These are phyloP conservation scores for Botrytis porri DNA, from an alignment of 2,329 filamentous ascomycete species.

Conservation along the genomic window DNA sequence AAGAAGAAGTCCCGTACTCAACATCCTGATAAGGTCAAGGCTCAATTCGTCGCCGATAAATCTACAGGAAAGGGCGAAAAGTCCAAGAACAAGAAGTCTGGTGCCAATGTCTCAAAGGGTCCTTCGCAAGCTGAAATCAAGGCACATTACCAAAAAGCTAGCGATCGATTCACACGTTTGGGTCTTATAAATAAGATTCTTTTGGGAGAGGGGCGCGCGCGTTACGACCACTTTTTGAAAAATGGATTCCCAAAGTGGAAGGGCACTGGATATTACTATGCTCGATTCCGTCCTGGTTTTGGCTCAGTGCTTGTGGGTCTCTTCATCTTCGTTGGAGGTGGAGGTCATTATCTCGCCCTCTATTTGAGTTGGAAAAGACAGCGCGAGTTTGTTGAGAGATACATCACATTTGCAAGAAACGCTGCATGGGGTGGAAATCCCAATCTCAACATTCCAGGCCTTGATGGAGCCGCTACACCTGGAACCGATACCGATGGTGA, in stretches of 20 bases:
- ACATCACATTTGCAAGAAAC: constrained; percentile 83
- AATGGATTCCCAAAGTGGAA: constrained; percentile 97
- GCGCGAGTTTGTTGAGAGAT: constrained; percentile 84
- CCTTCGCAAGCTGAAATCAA: constrained; percentile 74
- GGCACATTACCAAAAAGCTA: constrained; percentile 74
- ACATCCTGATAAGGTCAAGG: constrained; percentile 94
- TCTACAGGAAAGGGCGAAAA: constrained; percentile 50
- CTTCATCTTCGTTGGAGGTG: constrained; percentile 79
- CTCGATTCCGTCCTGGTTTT: constrained; percentile 84
- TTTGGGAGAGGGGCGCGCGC: constrained; percentile 72
- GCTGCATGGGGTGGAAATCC: constrained; percentile 77
- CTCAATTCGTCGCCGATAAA: constrained; percentile 70
- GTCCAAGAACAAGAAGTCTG: constrained; percentile 52
- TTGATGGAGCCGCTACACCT: constrained; percentile 50
- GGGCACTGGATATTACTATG: constrained; percentile 98
- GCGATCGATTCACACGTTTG: constrained; percentile 78
- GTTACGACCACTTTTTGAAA: constrained; percentile 90
- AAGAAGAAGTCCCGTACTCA: constrained; percentile 79
- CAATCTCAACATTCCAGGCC: constrained; percentile 67
- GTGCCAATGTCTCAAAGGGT: constrained; percentile 64
- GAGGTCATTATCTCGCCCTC: constrained; percentile 80
- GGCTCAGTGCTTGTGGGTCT: constrained; percentile 79
- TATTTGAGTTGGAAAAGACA: constrained; percentile 87
- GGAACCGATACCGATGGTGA: constrained; percentile 47
- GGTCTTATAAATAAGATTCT: constrained; percentile 84